Conservation (phyloP, 805 yeast genomes). For the Metschnikowia orientalis region DNA sequence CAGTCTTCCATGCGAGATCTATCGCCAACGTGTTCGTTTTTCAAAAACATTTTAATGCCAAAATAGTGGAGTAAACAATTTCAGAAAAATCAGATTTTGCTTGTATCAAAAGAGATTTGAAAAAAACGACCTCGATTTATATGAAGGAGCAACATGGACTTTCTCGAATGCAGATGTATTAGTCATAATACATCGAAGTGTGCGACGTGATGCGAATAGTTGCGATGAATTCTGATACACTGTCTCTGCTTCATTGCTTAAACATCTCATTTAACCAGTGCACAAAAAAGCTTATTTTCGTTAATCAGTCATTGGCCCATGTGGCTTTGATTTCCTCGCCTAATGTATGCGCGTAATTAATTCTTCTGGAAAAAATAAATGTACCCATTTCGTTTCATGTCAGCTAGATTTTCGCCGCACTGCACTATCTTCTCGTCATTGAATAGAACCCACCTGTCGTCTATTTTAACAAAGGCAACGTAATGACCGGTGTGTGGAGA, state of each 20-base stretch:
- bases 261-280: too few relatives aligned
- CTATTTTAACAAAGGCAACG: constrained; percentile 61
- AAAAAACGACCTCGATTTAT: too few relatives aligned
- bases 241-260: too few relatives aligned
- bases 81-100: not conserved
- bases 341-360: not conserved
- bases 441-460: constrained; percentile 67
- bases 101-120: too few relatives aligned
- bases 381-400: constrained; percentile 45
- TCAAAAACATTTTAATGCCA: constrained; percentile 65
- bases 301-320: too few relatives aligned
- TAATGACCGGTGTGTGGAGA: constrained; percentile 92
- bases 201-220: not conserved
- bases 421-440: constrained; percentile 86
- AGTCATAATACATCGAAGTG: constrained; percentile 1
- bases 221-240: too few relatives aligned
- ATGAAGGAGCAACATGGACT: too few relatives aligned
- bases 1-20: constrained; percentile 58
- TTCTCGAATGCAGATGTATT: constrained; percentile 1
- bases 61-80: constrained; percentile 3
- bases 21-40: constrained; percentile 82
- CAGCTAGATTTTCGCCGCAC: constrained; percentile 42
- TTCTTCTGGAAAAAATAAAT: constrained; percentile 39
- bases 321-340: too few relatives aligned
- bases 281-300: too few relatives aligned